phyloP scores from a whole-genome alignment of 305 asterid genomes.

The Nicotiana rustica region DNA sequence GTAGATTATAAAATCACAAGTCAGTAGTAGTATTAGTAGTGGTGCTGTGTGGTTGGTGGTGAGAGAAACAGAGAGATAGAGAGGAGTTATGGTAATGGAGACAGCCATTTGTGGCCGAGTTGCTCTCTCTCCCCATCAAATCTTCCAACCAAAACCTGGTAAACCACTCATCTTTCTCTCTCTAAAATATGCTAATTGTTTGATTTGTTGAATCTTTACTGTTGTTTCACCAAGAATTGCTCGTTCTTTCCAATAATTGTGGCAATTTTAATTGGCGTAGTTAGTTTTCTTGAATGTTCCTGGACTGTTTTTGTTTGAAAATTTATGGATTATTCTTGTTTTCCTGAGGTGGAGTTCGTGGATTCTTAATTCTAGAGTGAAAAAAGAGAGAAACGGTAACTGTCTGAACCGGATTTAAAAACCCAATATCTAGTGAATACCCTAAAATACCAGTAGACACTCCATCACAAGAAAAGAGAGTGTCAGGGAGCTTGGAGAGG shows the following conservation, averaged over 20 bases:
- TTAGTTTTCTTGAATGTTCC: slow-evolving; percentile 20
- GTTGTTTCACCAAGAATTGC: slow-evolving; percentile 20
- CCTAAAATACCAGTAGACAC: background rate
- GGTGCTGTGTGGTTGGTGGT: slow-evolving; percentile 30
- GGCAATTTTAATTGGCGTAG: background rate
- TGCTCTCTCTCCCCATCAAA: slow-evolving; percentile 66
- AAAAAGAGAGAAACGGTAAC: background rate
- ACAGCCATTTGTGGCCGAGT: slow-evolving; percentile 73
- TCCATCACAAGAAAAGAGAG: background rate
- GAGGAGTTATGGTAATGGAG: slow-evolving; percentile 62
- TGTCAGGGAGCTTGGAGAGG: background rate
- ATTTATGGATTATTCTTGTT: slow-evolving; percentile 18
- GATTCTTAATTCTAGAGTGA: slow-evolving; percentile 23
- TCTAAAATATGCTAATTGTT: background rate
- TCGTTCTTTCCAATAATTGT: background rate
- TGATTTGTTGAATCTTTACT: background rate
- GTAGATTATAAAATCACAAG: slow-evolving; percentile 6
- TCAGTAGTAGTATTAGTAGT: background rate
- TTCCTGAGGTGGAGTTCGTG: slow-evolving; percentile 14
- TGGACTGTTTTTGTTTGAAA: background rate
- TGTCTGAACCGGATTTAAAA: background rate
- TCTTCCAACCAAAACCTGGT: slow-evolving; percentile 60
- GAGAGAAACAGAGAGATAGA: slow-evolving; percentile 27
- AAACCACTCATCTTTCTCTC: slow-evolving; percentile 33
- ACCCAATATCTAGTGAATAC: background rate